Percentiles rank a stretch among this genome's conserved stretches.
Evolutionary conservation across 2,329 filamentous ascomycete species (phyloP).

Genomic region (Shiraia sp.): DNA sequence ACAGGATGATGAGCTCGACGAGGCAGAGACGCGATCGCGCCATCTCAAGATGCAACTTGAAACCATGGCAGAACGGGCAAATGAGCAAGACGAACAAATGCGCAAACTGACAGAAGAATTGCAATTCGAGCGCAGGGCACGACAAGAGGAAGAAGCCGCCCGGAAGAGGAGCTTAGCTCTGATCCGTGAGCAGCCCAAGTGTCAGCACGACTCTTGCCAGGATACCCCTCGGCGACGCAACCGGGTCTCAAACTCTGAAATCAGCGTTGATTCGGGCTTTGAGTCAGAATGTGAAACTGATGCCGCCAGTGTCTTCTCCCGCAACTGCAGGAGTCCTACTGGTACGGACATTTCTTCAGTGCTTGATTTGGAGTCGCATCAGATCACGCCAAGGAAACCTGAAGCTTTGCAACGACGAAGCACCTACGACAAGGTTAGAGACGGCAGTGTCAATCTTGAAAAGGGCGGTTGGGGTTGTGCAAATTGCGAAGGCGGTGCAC

Average conservation of each 20-base stretch:
- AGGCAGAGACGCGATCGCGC: conserved; percentile 60
- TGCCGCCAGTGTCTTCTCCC: conserved; percentile 46
- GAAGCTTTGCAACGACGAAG: conserved; percentile 30
- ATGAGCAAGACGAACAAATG: conserved; percentile 62
- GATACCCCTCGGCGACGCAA: conserved; percentile 31
- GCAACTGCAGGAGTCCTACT: conserved; percentile 44
- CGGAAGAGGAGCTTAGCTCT: conserved; percentile 37
- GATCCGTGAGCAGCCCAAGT: conserved; percentile 22
- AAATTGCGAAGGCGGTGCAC: conserved; percentile 43
- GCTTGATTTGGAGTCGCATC: conserved; percentile 37
- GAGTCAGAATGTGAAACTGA: conserved; percentile 62
- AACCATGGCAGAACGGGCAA: conserved; percentile 59
- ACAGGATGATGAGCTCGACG: conserved; percentile 64
- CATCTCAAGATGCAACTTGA: conserved; percentile 65
- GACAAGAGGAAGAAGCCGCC: conserved; percentile 42
- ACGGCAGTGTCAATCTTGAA: conserved; percentile 37
- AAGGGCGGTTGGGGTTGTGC: conserved; percentile 37
- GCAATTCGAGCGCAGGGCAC: conserved; percentile 35
- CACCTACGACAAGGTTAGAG: conserved; percentile 48
- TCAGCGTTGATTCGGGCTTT: conserved; percentile 60
- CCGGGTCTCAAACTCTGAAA: conserved; percentile 39
- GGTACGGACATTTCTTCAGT: conserved; percentile 40
- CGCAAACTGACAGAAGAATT: conserved; percentile 39
- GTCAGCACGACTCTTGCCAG: conserved; percentile 21
- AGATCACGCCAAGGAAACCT: conserved; percentile 38